Conservation (phyloP, 768 basidiomycete species). For the Hebeloma cylindrosporum region DNA sequence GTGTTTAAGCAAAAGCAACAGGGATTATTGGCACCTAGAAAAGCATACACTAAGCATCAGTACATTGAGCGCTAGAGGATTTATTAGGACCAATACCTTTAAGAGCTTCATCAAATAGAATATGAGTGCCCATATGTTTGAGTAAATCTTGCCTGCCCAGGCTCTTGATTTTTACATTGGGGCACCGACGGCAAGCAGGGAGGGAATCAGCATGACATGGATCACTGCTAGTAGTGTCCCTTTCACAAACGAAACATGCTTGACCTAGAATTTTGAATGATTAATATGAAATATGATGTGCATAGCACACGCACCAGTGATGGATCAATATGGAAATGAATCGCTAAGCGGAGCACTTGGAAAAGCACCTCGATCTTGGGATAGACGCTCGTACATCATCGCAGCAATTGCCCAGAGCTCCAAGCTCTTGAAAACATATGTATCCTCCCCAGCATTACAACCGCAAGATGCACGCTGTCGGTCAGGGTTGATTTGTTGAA, state of each 20-base stretch:
- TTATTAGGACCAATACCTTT: not conserved
- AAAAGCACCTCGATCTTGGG: not conserved
- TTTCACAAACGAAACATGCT: slow-evolving; percentile 24
- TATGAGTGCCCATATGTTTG: slow-evolving; percentile 10
- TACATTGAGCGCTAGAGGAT: too few species aligned
- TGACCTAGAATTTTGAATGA: slow-evolving; percentile 12
- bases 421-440: slow-evolving; percentile 10
- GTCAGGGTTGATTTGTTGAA: slow-evolving; percentile 10
- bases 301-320: slow-evolving; percentile 2
- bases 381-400: slow-evolving; percentile 8
- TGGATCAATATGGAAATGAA: slow-evolving; percentile 19
- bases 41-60: too few species aligned
- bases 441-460: slow-evolving; percentile 4
- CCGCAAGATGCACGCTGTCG: slow-evolving; percentile 6
- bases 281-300: not conserved
- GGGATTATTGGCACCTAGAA: too few species aligned
- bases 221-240: slow-evolving; percentile 3
- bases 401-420: slow-evolving; percentile 12
- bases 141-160: not conserved
- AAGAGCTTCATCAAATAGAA: slow-evolving; percentile 7
- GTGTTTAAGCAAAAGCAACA: slow-evolving; percentile 14
- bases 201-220: not conserved
- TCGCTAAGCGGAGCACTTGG: slow-evolving; percentile 3
- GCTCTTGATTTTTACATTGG: not conserved
- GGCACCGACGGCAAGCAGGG: not conserved